Evolutionary conservation across 768 basidiomycete species (phyloP).

Genomic region (Pseudohyphozyma bogoriensis): DNA sequence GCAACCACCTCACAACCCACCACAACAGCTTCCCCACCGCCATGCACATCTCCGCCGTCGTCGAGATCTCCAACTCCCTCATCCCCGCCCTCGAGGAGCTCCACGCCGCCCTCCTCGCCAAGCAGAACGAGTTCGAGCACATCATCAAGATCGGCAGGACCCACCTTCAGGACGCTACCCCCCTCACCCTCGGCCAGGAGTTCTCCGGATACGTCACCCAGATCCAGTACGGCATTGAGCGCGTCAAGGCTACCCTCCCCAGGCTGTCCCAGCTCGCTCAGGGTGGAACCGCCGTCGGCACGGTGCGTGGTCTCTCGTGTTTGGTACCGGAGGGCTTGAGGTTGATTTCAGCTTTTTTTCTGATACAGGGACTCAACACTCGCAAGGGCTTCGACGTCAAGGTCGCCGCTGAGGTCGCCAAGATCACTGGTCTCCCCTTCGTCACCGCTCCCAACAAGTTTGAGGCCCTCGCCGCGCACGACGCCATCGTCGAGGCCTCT

Average conservation of each 20-base stretch:
- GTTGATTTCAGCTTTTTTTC: no score
- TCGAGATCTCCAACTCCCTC: conserved; percentile 66
- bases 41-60: conserved; percentile 95
- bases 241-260: conserved; percentile 69
- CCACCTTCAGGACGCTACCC: conserved; percentile 95
- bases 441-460: conserved; percentile 99
- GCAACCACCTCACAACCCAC: neutral
- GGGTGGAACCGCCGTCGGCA: conserved; percentile 97
- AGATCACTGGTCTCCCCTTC: conserved; percentile 80
- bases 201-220: conserved; percentile 98
- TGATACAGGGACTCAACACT: conserved; percentile 81
- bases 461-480: conserved; percentile 94
- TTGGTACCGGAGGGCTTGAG: no score
- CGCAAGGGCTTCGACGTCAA: conserved; percentile 92
- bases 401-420: conserved; percentile 81
- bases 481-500: conserved; percentile 93
- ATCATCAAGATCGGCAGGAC: conserved; percentile 99
- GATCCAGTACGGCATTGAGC: conserved; percentile 75
- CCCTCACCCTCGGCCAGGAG: conserved; percentile 93
- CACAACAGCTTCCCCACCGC: conserved; percentile 81
- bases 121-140: conserved; percentile 68
- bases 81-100: conserved; percentile 78
- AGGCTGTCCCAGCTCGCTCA: conserved; percentile 83
- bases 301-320: conserved; percentile 51
- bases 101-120: conserved; percentile 69